Base-by-base conservation (phyloP, 176 grass and related monocot genomes). In the Avena eriantha region DNA sequence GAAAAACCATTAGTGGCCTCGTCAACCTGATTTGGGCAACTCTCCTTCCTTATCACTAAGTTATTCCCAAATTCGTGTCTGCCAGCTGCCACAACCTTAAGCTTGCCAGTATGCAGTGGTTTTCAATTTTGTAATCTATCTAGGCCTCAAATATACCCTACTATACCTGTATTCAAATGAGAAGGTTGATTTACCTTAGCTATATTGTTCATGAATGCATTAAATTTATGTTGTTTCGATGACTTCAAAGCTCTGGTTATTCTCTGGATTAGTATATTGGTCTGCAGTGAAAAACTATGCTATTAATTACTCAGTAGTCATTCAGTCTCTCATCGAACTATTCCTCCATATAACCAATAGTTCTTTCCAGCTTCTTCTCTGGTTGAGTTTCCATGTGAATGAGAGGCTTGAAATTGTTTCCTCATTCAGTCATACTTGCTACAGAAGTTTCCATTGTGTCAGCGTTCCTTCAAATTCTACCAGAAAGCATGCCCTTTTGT, bases 371-470 rank as follows among this genome's bases (percentile, higher is more conserved):
- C 29, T 21, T 78, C 3, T 18, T 78, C 15, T 88, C 19, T 56
- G 18, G 26, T 41, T 48, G 10, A 69, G 73, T 70, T 72, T 88
- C 67, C 23, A 33, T 84, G n/a, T 84, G 76, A 79, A 63, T 53
- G 63, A 53, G 73, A 83, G 73, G 15, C 51, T 74, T 74, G 26
- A 65, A 31, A 39, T 18, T 51, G 29, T 75, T 76, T 16, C 13
- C 53, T 74, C 35, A 66, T 66, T 10, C 63, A 66, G 13, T 80
- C 55, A 49, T 86, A 17, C 68, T 89, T 80, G 60, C 31, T 68
- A 51, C 17, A 83, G 59, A 69, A 86, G 53, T 84, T 79, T 22
- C 11, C 26, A 73, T 63, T 0, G 24, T 47, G 21, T 43, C 50
- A 79, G n/a, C 3, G 66, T 46, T 73, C 39, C 2, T 83, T 73